Percentiles rank a stretch among this genome's conserved stretches.
Evolutionary conservation across 495 filamentous ascomycete species (phyloP).

Genomic region (Aspergillus nanangensis): DNA sequence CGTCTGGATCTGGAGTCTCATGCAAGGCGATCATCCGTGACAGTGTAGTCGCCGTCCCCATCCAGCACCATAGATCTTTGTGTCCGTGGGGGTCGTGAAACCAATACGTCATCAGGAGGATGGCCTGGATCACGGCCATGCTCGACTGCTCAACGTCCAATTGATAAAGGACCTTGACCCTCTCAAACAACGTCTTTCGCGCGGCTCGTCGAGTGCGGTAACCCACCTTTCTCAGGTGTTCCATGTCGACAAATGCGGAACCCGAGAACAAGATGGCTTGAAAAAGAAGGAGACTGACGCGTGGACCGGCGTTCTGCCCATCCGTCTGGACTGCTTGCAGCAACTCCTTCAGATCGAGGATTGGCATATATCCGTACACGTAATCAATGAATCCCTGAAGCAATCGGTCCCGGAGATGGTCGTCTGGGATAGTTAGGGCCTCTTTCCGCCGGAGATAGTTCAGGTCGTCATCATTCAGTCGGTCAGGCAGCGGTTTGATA

Average conservation of each 20-base stretch:
- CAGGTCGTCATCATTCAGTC: too few relatives aligned
- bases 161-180: conserved; percentile 9
- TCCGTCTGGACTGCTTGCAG: too few relatives aligned
- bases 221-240: neutral
- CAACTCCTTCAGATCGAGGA: too few relatives aligned
- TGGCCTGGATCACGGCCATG: conserved; percentile 7
- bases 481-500: too few relatives aligned
- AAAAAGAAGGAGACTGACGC: neutral
- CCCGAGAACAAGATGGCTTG: neutral
- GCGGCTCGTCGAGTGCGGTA: neutral
- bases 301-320: too few relatives aligned
- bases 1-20: neutral
- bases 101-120: conserved; percentile 18
- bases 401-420: too few relatives aligned
- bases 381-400: too few relatives aligned
- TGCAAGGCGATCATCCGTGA: conserved; percentile 8
- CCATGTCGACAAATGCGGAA: neutral
- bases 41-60: conserved; percentile 6
- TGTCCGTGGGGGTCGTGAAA: conserved; percentile 6
- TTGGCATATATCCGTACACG: too few relatives aligned
- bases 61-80: conserved; percentile 15
- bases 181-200: neutral
- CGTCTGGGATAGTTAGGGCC: too few relatives aligned
- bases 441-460: too few relatives aligned
- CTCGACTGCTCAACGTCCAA: conserved; percentile 10